Percentiles rank a stretch among this genome's conserved stretches.
Conservation (phyloP, 305 asterid genomes). For the Fraxinus nigra region DNA sequence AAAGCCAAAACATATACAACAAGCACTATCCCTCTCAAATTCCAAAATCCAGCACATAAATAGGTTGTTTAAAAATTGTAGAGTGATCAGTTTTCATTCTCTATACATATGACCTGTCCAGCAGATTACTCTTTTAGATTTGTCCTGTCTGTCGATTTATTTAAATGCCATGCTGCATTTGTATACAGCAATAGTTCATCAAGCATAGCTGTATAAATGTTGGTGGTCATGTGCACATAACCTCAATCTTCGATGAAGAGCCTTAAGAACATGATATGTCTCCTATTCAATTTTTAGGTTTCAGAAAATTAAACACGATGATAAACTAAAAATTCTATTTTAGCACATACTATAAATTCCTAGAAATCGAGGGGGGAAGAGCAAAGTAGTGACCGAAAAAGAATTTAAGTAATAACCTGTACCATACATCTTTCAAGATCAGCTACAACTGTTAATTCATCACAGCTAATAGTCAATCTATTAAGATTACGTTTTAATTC, state of each 20-base stretch:
- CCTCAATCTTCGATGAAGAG: background rate
- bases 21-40: background rate
- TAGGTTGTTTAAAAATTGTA: too few relatives aligned
- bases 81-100: too few relatives aligned
- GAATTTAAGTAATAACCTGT: background rate
- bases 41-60: too few relatives aligned
- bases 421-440: background rate
- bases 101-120: background rate
- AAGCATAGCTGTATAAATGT: constrained; percentile 1
- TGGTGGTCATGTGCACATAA: background rate
- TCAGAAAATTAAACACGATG: constrained; percentile 5
- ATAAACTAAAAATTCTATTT: background rate
- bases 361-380: background rate
- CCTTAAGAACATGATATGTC: constrained; percentile 16
- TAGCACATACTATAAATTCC: constrained; percentile 6
- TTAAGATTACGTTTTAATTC: constrained; percentile 16
- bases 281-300: constrained; percentile 3
- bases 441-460: background rate
- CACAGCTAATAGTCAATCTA: constrained; percentile 5
- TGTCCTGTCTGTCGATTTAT: background rate
- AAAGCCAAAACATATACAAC: background rate
- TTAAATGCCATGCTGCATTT: background rate
- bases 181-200: background rate
- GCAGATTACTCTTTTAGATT: background rate
- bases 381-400: background rate